phyloP scores from a whole-genome alignment of 768 basidiomycete genomes.

The Lactarius trivialis region DNA sequence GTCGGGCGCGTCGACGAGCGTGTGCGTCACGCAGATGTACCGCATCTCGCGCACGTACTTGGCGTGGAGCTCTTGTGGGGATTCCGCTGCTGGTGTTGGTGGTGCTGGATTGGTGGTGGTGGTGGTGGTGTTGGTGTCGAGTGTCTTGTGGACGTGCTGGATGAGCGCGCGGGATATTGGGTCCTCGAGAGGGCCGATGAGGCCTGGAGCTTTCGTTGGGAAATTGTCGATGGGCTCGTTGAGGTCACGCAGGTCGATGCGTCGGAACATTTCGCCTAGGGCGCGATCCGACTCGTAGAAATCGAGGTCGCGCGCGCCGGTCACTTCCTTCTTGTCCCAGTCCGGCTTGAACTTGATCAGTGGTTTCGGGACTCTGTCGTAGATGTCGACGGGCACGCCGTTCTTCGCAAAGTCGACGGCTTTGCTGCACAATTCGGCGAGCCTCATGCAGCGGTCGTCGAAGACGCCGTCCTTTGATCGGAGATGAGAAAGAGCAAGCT shows the following conservation, averaged over 20 bases:
- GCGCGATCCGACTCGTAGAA: constrained; percentile 69
- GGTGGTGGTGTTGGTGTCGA: not conserved
- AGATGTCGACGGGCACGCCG: constrained; percentile 56
- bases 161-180: constrained; percentile 5
- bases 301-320: constrained; percentile 46
- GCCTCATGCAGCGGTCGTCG: constrained; percentile 47
- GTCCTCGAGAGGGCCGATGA: not conserved
- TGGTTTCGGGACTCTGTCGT: constrained; percentile 39
- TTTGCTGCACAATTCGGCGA: constrained; percentile 56
- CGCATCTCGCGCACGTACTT: constrained; percentile 58
- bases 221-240: constrained; percentile 24
- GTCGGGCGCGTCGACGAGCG: constrained; percentile 50
- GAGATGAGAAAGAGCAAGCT: not conserved
- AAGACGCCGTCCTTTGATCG: constrained; percentile 48
- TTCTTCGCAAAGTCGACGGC: constrained; percentile 82
- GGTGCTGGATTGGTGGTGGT: too few relatives aligned
- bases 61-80: constrained; percentile 33
- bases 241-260: constrained; percentile 42
- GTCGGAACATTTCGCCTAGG: constrained; percentile 65
- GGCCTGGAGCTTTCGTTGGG: not conserved
- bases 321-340: constrained; percentile 50
- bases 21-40: constrained; percentile 66
- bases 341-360: constrained; percentile 70
- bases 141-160: not conserved
- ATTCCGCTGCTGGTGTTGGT: not conserved